A percentile compares a stretch with the other conserved stretches of the same genome.
These are phyloP conservation scores for Xylaria curta DNA, from an alignment of 495 filamentous ascomycete species.

Conservation along the genomic window DNA sequence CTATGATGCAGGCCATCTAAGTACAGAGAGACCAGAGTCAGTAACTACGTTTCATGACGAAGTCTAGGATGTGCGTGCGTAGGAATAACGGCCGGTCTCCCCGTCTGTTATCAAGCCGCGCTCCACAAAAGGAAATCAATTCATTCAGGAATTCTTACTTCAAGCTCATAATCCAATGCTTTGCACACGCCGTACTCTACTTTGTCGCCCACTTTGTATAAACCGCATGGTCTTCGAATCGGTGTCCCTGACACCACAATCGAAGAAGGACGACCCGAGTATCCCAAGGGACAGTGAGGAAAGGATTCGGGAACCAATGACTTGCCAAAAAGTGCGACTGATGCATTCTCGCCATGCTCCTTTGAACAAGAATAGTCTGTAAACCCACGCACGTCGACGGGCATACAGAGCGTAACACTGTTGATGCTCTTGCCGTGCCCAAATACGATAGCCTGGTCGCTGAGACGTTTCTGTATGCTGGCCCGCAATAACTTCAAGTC, in stretches of 20 bases:
- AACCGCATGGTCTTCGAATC: constrained; percentile 70
- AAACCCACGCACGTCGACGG: constrained; percentile 78
- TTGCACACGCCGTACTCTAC: constrained; percentile 62
- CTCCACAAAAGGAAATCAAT: neutral
- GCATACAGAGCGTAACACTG: constrained; percentile 69
- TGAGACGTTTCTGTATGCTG: constrained; percentile 70
- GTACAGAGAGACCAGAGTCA: neutral
- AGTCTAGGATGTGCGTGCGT: neutral
- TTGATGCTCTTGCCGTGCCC: constrained; percentile 60
- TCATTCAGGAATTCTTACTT: constrained; percentile 35
- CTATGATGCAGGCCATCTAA: constrained; percentile 46
- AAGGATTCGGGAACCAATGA: constrained; percentile 70
- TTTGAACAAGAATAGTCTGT: constrained; percentile 82
- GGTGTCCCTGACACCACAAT: constrained; percentile 73
- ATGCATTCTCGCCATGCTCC: constrained; percentile 73
- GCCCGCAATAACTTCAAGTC: constrained; percentile 67
- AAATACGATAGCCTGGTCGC: constrained; percentile 49
- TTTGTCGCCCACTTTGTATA: constrained; percentile 52
- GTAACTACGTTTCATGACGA: neutral
- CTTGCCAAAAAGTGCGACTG: constrained; percentile 65
- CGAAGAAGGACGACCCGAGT: constrained; percentile 72
- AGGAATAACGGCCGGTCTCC: neutral
- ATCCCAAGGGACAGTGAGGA: constrained; percentile 79
- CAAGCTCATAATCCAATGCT: constrained; percentile 75
- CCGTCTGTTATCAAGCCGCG: neutral